Evolutionary conservation across 495 filamentous ascomycete genomes (phyloP).

Genomic region (Collariella sp.): DNA sequence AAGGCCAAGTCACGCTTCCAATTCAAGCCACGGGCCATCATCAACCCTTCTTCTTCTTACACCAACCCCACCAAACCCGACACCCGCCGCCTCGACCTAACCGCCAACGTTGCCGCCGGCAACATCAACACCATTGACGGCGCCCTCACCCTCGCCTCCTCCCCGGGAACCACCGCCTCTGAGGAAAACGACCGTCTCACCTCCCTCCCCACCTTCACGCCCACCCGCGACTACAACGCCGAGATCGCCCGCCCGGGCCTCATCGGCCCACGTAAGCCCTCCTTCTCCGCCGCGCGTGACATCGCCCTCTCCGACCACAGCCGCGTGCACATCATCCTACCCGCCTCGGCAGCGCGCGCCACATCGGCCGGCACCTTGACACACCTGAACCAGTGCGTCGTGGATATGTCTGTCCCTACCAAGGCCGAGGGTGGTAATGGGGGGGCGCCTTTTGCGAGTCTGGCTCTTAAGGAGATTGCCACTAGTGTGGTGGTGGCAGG

Average conservation of each 20-base stretch:
- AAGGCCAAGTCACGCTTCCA: constrained; percentile 38
- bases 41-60: neutral
- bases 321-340: constrained; percentile 62
- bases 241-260: constrained; percentile 30
- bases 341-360: constrained; percentile 54
- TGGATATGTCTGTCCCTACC: constrained; percentile 68
- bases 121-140: neutral
- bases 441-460: constrained; percentile 59
- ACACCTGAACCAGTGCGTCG: constrained; percentile 60
- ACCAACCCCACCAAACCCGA: neutral
- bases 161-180: constrained; percentile 7
- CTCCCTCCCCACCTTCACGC: constrained; percentile 20
- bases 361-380: constrained; percentile 66
- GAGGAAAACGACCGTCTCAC: constrained; percentile 24
- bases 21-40: constrained; percentile 33
- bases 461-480: constrained; percentile 62
- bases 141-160: constrained; percentile 9
- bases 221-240: constrained; percentile 41
- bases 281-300: constrained; percentile 50
- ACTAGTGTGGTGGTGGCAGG: constrained; percentile 67
- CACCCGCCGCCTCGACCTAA: constrained; percentile 1
- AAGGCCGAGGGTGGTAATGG: constrained; percentile 9
- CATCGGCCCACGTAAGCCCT: constrained; percentile 42
- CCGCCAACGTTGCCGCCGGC: neutral
- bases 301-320: constrained; percentile 57